Evolutionary conservation across 345 rosid species (phyloP).

Genomic region (Ricinus communis): DNA sequence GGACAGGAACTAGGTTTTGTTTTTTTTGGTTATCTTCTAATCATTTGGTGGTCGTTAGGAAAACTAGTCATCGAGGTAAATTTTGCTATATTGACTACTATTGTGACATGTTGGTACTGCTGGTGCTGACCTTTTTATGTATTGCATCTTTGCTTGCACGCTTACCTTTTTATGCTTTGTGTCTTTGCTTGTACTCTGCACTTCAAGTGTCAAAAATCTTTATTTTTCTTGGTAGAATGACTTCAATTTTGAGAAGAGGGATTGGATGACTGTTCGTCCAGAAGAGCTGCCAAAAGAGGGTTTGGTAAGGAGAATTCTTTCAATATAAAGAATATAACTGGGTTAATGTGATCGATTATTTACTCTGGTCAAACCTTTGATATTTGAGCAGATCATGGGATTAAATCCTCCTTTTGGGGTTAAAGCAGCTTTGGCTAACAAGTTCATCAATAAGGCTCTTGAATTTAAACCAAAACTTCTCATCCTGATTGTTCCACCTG

Average conservation of each 20-base stretch:
- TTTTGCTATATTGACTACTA: background rate
- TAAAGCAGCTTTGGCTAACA: conserved; percentile 69
- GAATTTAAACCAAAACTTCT: conserved; percentile 85
- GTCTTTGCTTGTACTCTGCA: background rate
- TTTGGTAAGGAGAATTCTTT: conserved; percentile 52
- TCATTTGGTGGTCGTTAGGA: background rate
- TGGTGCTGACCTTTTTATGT: too few species aligned
- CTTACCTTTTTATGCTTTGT: too few species aligned
- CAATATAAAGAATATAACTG: conserved; percentile 3
- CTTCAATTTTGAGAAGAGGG: conserved; percentile 73
- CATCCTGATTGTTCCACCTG: conserved; percentile 85
- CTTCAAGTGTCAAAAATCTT: conserved; percentile 1
- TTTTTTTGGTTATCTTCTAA: background rate
- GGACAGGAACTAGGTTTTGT: background rate
- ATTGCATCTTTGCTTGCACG: too few species aligned
- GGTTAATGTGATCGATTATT: background rate
- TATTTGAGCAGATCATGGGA: conserved; percentile 75
- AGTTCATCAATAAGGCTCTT: conserved; percentile 79
- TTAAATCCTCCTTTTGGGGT: conserved; percentile 96
- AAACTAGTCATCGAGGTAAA: background rate
- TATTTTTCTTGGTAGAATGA: conserved; percentile 46
- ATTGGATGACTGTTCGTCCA: conserved; percentile 72
- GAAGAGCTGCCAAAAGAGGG: conserved; percentile 65
- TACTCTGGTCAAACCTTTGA: background rate
- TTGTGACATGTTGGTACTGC: background rate